Evolutionary conservation across 805 yeast genomes (phyloP), one percentile per base, ranked within the genome.

Genomic region (Saturnispora dispora): DNA sequence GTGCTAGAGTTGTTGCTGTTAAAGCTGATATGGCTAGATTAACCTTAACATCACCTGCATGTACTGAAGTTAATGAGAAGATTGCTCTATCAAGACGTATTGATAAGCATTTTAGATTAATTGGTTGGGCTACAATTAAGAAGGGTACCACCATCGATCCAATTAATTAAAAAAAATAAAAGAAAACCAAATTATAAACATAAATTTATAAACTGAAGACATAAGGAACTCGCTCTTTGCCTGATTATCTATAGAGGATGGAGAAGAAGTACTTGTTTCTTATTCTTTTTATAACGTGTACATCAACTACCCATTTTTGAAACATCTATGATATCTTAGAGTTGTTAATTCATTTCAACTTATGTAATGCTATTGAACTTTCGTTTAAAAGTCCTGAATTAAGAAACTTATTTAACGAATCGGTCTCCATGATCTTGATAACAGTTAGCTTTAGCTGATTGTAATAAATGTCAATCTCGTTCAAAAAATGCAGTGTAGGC

Each of bases 21-120:
- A 87, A 88, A 71, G 98, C 98, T 55, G 99, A 93, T 79, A 88
- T 95, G 96, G 99, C 99, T 45, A 88, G 96, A 78, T 78, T 93
- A 65, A 89, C 88, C 67, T 79, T 93, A 67, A 91, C 98, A 46
- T 83, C 96, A 46, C 99, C 99, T 52, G 99, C 98, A 46, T 93
- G 99, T 82, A 91, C 99, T 37, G 97, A 91, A 76, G 79, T 91
- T 48, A 88, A 95, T 60, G 99, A 93, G 76, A 91, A 93, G 84
- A 91, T 93, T 70, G 99, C 99, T 39, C 76, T 93, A 66, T 89
- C 97, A 44, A 87, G 99, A 79, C 90, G 99, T 81, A 93, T 93
- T 63, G 99, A 93, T 69, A 91, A 91, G 81, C 99, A 93, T 72
- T 93, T 97, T 96, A 93, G 99, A 79, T 79, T 93, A 69, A 93